Evolutionary conservation across 2,329 filamentous ascomycete genomes (phyloP), one percentile per base, ranked within the genome.

Genomic region (Colletotrichum noveboracense): DNA sequence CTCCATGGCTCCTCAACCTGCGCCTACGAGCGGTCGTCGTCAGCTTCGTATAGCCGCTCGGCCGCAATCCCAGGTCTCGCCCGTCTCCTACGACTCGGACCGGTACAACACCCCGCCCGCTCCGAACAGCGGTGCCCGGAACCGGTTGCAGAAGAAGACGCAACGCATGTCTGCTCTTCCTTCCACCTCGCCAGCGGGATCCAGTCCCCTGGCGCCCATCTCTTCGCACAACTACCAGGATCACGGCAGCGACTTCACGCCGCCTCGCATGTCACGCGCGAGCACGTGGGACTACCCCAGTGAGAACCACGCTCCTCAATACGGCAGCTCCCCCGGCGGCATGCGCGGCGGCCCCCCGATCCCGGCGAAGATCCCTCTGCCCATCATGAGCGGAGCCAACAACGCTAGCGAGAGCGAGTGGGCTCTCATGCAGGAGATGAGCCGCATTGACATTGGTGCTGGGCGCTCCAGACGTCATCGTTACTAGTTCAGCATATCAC

Each of bases 351-450:
- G 81, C 1, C 93, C 93, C 14, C 91, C 92, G 0, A 89, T 94
- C 65, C 93, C 94, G 5, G 92, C 93, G n/a, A 95, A 95, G 84
- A 86, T 95, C 10, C 93, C 93, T 2, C 83, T 94, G 26, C 81
- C 81, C 30, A 70, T 83, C n/a, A 89, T 87, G 85, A 89, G 86
- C 77, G 87, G 85, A 36, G 82, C 79, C 34, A 77, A 83, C 7
- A 84, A 85, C 38, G 85, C 83, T 67, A 84, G 82, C 18, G 83
- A 84, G 30, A 88, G 89, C 72, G 87, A 91, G 77, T 88, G 88
- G 83, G 91, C 93, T 24, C 84, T 96, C 68, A 90, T 94, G 83
- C 88, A 95, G 77, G 94, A 96, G 84, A 90, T 96, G 88, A 92
- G 89, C 79, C 87, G 88, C 64, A 93, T 94, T 76, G 91, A 94